Conservation (phyloP, 1,139 yeast species). For the Trichomonascaceae sp. region DNA sequence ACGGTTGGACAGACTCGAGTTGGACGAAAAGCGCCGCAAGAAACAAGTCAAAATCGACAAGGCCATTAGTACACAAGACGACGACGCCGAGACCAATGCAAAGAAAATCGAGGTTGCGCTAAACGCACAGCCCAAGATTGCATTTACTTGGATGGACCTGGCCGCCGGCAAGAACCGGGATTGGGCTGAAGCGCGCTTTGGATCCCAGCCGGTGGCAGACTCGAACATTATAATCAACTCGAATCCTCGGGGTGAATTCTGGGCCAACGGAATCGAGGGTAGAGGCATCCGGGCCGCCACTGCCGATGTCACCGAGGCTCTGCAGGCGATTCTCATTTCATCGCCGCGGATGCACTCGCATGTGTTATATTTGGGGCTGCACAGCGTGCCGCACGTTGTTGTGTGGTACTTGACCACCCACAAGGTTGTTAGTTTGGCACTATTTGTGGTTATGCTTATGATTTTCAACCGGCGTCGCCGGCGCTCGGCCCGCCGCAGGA, state of each 20-base stretch:
- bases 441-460: neutral
- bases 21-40: slow-evolving; percentile 20
- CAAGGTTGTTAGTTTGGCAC: neutral
- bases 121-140: slow-evolving; percentile 18
- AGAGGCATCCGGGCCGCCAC: neutral
- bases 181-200: neutral
- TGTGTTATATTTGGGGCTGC: neutral
- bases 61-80: slow-evolving; percentile 23
- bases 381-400: neutral
- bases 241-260: neutral
- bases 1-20: slow-evolving; percentile 16
- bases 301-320: neutral
- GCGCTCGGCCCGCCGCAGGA: neutral
- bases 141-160: slow-evolving; percentile 29
- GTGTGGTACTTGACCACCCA: neutral
- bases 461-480: neutral
- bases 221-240: neutral
- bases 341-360: neutral
- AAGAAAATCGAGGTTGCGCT: slow-evolving; percentile 19
- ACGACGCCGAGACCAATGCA: slow-evolving; percentile 21
- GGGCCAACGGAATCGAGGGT: neutral
- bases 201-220: neutral
- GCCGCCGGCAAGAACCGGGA: slow-evolving; percentile 9
- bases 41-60: slow-evolving; percentile 24
- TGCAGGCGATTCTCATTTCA: neutral